These are phyloP conservation scores for Skeletonema costatum DNA, from an alignment of 108 stramenopile species.

Conservation along the genomic window DNA sequence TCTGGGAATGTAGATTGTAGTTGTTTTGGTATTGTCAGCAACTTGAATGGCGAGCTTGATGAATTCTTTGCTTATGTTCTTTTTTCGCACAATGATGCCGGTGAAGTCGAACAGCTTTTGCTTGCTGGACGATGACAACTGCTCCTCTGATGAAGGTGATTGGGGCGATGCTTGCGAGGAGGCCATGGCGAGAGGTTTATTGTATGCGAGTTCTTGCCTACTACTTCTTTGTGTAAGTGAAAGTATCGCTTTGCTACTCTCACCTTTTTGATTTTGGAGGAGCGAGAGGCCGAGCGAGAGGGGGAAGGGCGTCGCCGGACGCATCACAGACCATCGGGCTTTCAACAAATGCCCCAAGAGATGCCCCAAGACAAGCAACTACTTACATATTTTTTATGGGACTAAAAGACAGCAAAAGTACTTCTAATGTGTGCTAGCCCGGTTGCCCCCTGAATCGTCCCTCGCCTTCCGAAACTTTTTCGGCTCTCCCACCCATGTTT, in stretches of 20 bases:
- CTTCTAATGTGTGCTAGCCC: neutral
- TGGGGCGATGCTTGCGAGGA: neutral
- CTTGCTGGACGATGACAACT: neutral
- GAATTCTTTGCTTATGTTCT: constrained; percentile 15
- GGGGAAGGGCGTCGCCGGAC: too few relatives aligned
- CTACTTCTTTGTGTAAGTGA: too few relatives aligned
- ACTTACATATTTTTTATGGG: neutral
- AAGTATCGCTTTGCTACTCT: too few relatives aligned
- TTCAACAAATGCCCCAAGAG: neutral
- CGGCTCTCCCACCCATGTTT: neutral
- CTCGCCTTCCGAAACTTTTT: neutral
- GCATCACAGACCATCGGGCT: too few relatives aligned
- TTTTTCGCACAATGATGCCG: constrained; percentile 23
- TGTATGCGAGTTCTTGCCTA: neutral
- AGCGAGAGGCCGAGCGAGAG: too few relatives aligned
- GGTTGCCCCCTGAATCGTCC: neutral
- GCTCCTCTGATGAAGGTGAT: neutral
- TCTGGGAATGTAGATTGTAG: constrained; percentile 9
- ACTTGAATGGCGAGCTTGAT: constrained; percentile 9
- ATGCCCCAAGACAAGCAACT: neutral
- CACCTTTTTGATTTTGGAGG: too few relatives aligned
- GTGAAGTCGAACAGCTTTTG: neutral
- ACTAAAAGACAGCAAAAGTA: neutral
- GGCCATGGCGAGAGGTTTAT: neutral
- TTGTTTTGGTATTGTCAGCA: constrained; percentile 1